Base-by-base conservation (phyloP, 495 filamentous ascomycete genomes). In the Trypethelium eluteriae region DNA sequence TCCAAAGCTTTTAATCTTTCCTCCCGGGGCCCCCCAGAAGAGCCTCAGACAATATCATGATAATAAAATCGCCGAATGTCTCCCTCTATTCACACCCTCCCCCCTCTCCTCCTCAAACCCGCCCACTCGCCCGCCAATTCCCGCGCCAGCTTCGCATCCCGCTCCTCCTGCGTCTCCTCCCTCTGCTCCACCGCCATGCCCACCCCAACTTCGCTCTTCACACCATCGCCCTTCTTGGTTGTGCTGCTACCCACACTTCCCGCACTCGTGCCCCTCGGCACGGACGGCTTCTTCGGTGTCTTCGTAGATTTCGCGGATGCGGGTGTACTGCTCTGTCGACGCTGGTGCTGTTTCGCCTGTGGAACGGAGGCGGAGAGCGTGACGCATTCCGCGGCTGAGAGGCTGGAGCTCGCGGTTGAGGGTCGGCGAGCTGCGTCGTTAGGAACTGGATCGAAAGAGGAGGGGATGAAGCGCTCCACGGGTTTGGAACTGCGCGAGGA, bases 91-190 rank as follows among this genome's bases (percentile, higher is more conserved):
- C 34, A 39, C 18, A 39, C 18, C 50, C 61, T 41, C 68, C 69
- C 72, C 66, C 73, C 71, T 64, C 83, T 78, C 70, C 81, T 79
- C 64, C 85, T 76, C 66, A 88, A 73, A 9, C 85, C 82, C 67
- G 83, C 82, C 61, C 86, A 85, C 66, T 84, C 79, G 69, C 83
- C 83, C 71, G 84, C 83, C 56, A 88, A 68, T 73, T 83, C 79
- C 67, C 81, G 79, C 65, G 85, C 86, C 35, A 87, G 68, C 49
- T 78, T 81, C 66, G 85, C 65, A 69, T 82, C 85, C 70, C 82
- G 80, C 34, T 85, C 83, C 44, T 80, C 76, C 38, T 78, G 77
- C 16, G 70, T 74, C 63, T 79, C 77, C 50, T 63, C 49, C 11
- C 25, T 67, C 18, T 62, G 62, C 41, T 63, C 68, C 63, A 7